Conservation (phyloP, 805 yeast species). For the Cyberlindnera galapagoensis region DNA sequence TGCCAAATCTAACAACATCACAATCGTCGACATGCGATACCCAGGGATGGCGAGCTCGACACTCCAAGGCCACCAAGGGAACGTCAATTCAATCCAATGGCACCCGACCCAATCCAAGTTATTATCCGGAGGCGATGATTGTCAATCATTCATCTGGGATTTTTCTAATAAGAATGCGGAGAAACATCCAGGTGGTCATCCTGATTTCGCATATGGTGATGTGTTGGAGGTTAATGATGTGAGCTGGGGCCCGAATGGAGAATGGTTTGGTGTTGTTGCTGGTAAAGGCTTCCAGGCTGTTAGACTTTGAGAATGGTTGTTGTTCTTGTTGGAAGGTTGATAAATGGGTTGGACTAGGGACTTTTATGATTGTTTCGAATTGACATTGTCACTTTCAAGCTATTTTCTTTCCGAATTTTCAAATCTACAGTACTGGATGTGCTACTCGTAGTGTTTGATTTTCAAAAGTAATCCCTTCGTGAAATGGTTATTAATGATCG, state of each 20-base stretch:
- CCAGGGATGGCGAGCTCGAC: slow-evolving; percentile 79
- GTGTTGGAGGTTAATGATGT: slow-evolving; percentile 70
- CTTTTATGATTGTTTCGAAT: too few relatives aligned
- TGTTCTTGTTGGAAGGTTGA: too few relatives aligned
- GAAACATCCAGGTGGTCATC: slow-evolving; percentile 15
- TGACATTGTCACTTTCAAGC: too few relatives aligned
- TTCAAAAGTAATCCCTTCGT: too few relatives aligned
- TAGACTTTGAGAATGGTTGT: neutral
- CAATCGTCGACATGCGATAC: slow-evolving; percentile 76
- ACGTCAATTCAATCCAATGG: slow-evolving; percentile 76
- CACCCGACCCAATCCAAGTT: slow-evolving; percentile 68
- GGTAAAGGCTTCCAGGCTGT: slow-evolving; percentile 33
- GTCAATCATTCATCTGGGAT: slow-evolving; percentile 71
- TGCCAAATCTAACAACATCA: slow-evolving; percentile 55
- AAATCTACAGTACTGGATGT: too few relatives aligned
- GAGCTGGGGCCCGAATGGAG: slow-evolving; percentile 66
- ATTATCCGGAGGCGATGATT: slow-evolving; percentile 61
- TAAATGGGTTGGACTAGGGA: too few relatives aligned
- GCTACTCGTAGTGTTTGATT: too few relatives aligned
- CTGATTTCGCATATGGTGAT: slow-evolving; percentile 49
- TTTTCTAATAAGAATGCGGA: slow-evolving; percentile 19
- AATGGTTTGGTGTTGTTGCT: slow-evolving; percentile 66
- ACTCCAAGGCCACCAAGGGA: slow-evolving; percentile 59
- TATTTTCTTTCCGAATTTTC: too few relatives aligned
- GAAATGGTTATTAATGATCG: too few relatives aligned